Base-by-base conservation (phyloP, 2,329 filamentous ascomycete genomes). In the Catunica adiposa region DNA sequence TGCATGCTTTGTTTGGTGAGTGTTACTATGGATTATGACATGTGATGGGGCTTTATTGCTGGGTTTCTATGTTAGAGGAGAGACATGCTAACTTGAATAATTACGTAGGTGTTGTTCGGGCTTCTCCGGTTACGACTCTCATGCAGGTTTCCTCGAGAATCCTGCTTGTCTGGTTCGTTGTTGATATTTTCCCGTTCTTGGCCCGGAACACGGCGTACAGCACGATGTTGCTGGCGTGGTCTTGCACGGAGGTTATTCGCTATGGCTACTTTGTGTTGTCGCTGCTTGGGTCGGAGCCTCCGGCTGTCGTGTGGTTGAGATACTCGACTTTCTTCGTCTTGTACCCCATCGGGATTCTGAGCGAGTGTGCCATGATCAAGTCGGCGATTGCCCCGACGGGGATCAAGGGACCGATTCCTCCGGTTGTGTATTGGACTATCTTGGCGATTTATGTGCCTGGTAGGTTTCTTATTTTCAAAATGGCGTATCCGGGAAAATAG, bases 311-410 rank as follows among this genome's bases (percentile, higher is more conserved):
- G 38, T 94, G 88, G 85, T 72, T 94, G 68, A 76, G 89, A 63
- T 89, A 96, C 70, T 95, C 94, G 68, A 89, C 86, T 6, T 98
- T 98, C 70, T 88, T 87, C 63, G 71, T 96, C 38, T 78, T 98
- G 22, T 98, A 98, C 70, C 92, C 92, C 1, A 67, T 97, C 58
- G 92, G 92, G 44, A 96, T 97, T 65, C 74, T 78, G 42, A 92
- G 86, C 70, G 92, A 98, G 75, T 86, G 84, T 64, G 80, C 77
- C 69, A 76, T 96, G 64, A 82, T 97, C 54, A 87, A 81, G 66
- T 73, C 76, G 56, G 82, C 86, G 1, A 76, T 84, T 51, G 74
- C 69, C 11, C 82, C 84, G 1, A 80, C 80, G 1, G 65, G 62
- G 5, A 51, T 70, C 63, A 60, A 72, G 67, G 61, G 71, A 69